phyloP scores from a whole-genome alignment of 2,329 filamentous ascomycete species.

The Lecanoromycetidae sp. region DNA sequence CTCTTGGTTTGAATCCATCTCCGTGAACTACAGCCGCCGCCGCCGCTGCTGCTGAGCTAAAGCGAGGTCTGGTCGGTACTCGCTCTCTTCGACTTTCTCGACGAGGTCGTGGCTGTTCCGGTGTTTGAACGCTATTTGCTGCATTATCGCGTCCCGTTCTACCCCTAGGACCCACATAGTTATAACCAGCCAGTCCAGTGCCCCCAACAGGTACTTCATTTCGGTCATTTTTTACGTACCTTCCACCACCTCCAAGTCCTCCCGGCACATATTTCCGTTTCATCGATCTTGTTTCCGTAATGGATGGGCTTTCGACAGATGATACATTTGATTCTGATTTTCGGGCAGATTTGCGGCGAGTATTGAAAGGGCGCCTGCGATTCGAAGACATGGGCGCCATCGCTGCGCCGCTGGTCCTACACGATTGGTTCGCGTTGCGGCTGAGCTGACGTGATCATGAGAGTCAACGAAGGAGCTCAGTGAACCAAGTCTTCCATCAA shows the following conservation, averaged over 20 bases:
- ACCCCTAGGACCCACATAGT: constrained; percentile 41
- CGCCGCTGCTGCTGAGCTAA: constrained; percentile 71
- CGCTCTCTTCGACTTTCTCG: constrained; percentile 37
- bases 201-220: constrained; percentile 45
- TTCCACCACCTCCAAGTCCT: constrained; percentile 71
- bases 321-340: constrained; percentile 8
- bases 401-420: constrained; percentile 4
- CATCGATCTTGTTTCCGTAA: constrained; percentile 51
- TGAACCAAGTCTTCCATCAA: background rate
- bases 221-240: constrained; percentile 65
- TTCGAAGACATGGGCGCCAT: constrained; percentile 18
- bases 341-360: constrained; percentile 15
- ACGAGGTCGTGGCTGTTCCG: constrained; percentile 38
- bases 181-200: constrained; percentile 37
- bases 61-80: constrained; percentile 48
- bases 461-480: background rate
- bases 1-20: constrained; percentile 92
- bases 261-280: constrained; percentile 70
- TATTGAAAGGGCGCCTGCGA: constrained; percentile 15
- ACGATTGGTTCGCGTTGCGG: constrained; percentile 13
- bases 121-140: constrained; percentile 34
- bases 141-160: constrained; percentile 41
- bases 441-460: constrained; percentile 7
- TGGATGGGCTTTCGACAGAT: constrained; percentile 20
- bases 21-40: constrained; percentile 80